Percentiles rank a stretch among this genome's conserved stretches.
Evolutionary conservation across 345 rosid genomes (phyloP).

Genomic region (Conringia planisiliqua): DNA sequence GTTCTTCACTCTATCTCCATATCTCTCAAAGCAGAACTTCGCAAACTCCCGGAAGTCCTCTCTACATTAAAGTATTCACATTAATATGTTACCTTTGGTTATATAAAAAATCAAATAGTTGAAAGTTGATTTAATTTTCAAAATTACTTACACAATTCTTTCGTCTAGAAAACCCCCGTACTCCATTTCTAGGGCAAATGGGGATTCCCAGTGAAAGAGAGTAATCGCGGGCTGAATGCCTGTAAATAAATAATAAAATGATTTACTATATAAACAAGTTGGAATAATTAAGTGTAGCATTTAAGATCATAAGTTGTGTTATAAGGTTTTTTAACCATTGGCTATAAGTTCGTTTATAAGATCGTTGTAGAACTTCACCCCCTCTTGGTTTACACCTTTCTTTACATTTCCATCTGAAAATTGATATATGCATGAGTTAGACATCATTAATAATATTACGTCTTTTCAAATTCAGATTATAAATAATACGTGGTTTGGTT

Average conservation of each 20-base stretch:
- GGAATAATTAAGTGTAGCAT: neutral
- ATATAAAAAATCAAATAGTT: neutral
- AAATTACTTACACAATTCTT: constrained; percentile 25
- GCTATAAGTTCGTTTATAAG: constrained; percentile 40
- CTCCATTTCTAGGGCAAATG: constrained; percentile 24
- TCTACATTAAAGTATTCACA: neutral
- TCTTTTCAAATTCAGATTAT: neutral
- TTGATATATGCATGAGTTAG: neutral
- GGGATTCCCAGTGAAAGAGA: constrained; percentile 37
- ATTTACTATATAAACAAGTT: neutral
- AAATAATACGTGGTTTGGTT: neutral
- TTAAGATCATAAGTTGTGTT: neutral
- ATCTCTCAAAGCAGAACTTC: constrained; percentile 12
- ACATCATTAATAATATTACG: neutral
- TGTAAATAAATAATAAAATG: neutral
- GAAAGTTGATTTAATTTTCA: neutral
- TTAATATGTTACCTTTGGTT: neutral
- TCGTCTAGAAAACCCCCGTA: constrained; percentile 17
- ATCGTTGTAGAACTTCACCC: constrained; percentile 41
- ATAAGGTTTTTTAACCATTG: constrained; percentile 29
- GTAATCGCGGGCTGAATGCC: constrained; percentile 24
- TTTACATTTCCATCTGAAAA: constrained; percentile 33
- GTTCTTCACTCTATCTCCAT: constrained; percentile 31
- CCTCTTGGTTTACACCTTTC: constrained; percentile 32
- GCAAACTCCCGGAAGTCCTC: constrained; percentile 28